These are phyloP conservation scores for Penicillium dipodomyicola DNA, from an alignment of 495 filamentous ascomycete genomes.

Conservation along the genomic window DNA sequence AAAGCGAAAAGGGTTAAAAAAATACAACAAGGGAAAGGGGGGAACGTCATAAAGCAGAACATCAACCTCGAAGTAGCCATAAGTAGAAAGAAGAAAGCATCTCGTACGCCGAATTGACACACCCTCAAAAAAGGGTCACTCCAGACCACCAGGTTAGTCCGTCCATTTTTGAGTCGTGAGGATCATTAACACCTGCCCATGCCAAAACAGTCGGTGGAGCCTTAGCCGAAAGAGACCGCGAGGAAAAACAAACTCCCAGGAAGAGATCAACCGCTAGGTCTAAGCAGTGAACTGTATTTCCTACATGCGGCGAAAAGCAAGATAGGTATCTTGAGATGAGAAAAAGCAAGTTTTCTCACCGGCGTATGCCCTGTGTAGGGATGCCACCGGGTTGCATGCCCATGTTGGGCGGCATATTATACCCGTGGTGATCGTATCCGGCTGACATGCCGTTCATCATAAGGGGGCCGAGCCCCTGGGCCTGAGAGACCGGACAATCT, in stretches of 20 bases:
- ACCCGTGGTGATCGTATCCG: conserved; percentile 40
- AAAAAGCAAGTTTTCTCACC: conserved; percentile 16
- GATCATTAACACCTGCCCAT: conserved; percentile 49
- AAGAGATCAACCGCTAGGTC: conserved; percentile 20
- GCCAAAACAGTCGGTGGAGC: conserved; percentile 32
- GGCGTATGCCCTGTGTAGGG: conserved; percentile 42
- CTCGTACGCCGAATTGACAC: conserved; percentile 38
- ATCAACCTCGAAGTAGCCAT: conserved; percentile 29
- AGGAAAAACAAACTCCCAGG: conserved; percentile 19
- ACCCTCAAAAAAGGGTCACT: conserved; percentile 31
- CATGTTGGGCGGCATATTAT: conserved; percentile 39
- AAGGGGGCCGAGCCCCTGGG: conserved; percentile 71
- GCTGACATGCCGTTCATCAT: conserved; percentile 59
- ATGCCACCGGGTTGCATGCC: conserved; percentile 43
- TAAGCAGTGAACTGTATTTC: conserved; percentile 21
- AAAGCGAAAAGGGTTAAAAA: conserved; percentile 13
- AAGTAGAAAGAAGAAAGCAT: conserved; percentile 12
- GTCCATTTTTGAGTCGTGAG: conserved; percentile 42
- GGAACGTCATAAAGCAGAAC: conserved; percentile 29
- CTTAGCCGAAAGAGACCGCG: conserved; percentile 23
- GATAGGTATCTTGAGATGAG: conserved; percentile 6
- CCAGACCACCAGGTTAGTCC: conserved; percentile 33
- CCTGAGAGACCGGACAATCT: conserved; percentile 89
- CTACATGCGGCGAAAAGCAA: conserved; percentile 10
- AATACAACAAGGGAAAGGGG: conserved; percentile 22